Evolutionary conservation across 2,329 filamentous ascomycete genomes (phyloP).

Genomic region (Trichophyton verrucosum): DNA sequence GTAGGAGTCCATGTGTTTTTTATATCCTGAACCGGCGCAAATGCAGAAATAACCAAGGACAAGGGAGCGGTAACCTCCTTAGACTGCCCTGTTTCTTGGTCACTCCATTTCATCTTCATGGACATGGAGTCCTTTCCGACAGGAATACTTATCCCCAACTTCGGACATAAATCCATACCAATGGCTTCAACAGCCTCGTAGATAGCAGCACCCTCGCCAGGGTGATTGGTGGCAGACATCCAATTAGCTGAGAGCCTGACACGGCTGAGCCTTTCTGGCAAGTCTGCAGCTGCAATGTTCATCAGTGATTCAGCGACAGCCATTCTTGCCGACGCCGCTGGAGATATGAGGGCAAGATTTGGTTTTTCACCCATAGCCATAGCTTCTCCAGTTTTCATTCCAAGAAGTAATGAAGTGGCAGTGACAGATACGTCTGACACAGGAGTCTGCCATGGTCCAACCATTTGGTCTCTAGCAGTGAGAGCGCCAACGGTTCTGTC

Average conservation of each 20-base stretch:
- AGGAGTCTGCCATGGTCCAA: slow-evolving; percentile 89
- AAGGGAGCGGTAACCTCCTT: slow-evolving; percentile 88
- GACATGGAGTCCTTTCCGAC: slow-evolving; percentile 98
- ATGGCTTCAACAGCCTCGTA: slow-evolving; percentile 92
- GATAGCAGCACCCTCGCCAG: slow-evolving; percentile 79
- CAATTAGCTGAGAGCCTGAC: slow-evolving; percentile 92
- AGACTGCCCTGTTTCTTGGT: slow-evolving; percentile 49
- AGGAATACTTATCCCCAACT: slow-evolving; percentile 83
- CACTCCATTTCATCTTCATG: slow-evolving; percentile 96
- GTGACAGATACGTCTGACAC: slow-evolving; percentile 92
- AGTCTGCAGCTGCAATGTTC: slow-evolving; percentile 75
- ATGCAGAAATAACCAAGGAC: slow-evolving; percentile 82
- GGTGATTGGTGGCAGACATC: slow-evolving; percentile 95
- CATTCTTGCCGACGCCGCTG: slow-evolving; percentile 87
- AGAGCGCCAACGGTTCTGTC: slow-evolving; percentile 86
- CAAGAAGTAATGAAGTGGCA: slow-evolving; percentile 61
- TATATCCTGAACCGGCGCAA: slow-evolving; percentile 70
- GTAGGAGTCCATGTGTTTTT: slow-evolving; percentile 89
- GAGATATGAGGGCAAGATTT: slow-evolving; percentile 74
- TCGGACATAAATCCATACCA: slow-evolving; percentile 80
- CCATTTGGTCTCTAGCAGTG: slow-evolving; percentile 83
- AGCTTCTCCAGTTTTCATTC: slow-evolving; percentile 73
- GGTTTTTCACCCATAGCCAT: slow-evolving; percentile 96
- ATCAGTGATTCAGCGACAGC: slow-evolving; percentile 86
- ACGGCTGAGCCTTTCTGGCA: slow-evolving; percentile 59